Base-by-base conservation (phyloP, 2,329 filamentous ascomycete species). In the Aspergillus sergii region DNA sequence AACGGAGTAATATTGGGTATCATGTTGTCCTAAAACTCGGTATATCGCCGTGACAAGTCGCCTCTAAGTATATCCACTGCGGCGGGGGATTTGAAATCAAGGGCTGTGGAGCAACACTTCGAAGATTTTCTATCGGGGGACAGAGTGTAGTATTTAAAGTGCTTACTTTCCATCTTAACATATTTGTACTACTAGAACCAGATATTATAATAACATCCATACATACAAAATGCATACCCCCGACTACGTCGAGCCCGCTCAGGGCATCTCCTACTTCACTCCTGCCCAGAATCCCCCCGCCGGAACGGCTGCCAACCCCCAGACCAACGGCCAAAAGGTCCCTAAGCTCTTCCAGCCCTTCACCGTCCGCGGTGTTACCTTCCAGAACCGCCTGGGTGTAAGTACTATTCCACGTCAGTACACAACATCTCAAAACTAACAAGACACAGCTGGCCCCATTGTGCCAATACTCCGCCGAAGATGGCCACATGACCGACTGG, bases 401-500 rank as follows among this genome's bases (percentile, higher is more conserved):
- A 19, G 60, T 60, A 11, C 36, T 21, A 10, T 45, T 12, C 34
- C n/a, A 32, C 10, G 19, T n/a, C 16, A 23, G 43, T 10, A 14
- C 23, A 43, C 11, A 30, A 19, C 23, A 28, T 28, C 11, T 12
- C 30, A 1, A 16, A 19, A 54, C 51, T 41, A 39, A 51, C 32
- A 3, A n/a, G 6, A 3, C 8, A 12, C 57, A 82, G 79, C 79
- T 89, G 12, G 84, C 86, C 2, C 88, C 88, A 0, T 78, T 90
- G 4, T 91, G 89, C 75, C 88, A 91, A 75, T 91, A 91, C 78
- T 87, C 84, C 8, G 86, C 88, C 16, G 73, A 88, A 51, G 85
- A 90, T 73, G 89, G 94, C 45, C 90, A 94, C 77, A 82, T 90
- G 67, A 94, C 91, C 1, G 85, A 91, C 74, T 97, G 89, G 86